Evolutionary conservation across 345 rosid species (phyloP).

Genomic region (Gossypium thurberi): DNA sequence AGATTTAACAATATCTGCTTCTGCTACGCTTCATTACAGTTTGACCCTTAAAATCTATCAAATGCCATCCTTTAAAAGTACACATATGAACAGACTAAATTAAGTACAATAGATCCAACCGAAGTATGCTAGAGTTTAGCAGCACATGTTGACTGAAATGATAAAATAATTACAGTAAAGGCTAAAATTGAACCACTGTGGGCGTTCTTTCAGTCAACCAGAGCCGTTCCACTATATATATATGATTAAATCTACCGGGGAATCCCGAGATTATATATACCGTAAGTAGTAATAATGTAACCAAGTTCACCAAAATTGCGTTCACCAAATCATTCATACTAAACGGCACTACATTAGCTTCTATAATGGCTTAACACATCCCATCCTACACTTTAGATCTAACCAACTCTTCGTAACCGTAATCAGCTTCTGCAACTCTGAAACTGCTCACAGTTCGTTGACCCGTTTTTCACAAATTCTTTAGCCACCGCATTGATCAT

Average conservation of each 20-base stretch:
- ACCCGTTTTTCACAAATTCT: conserved; percentile 32
- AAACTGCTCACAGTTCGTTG: conserved; percentile 31
- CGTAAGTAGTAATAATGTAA: background rate
- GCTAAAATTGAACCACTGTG: background rate
- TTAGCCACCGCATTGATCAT: conserved; percentile 23
- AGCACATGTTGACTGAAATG: background rate
- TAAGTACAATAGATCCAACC: too few relatives aligned
- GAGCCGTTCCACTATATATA: background rate
- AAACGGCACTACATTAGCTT: background rate
- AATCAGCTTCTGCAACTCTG: conserved; percentile 16
- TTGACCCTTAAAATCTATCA: too few relatives aligned
- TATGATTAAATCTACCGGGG: background rate
- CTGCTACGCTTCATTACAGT: too few relatives aligned
- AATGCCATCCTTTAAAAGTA: too few relatives aligned
- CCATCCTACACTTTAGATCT: background rate
- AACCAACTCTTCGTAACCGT: background rate
- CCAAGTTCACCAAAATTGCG: conserved; percentile 19
- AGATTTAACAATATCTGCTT: too few relatives aligned
- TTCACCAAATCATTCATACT: background rate
- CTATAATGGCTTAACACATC: background rate
- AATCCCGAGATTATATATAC: conserved; percentile 5
- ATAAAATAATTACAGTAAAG: background rate
- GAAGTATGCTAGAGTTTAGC: too few relatives aligned
- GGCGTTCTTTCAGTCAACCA: background rate
- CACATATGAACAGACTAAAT: too few relatives aligned